Evolutionary conservation across 805 yeast genomes (phyloP).

Genomic region (Blastobotrys parvus): DNA sequence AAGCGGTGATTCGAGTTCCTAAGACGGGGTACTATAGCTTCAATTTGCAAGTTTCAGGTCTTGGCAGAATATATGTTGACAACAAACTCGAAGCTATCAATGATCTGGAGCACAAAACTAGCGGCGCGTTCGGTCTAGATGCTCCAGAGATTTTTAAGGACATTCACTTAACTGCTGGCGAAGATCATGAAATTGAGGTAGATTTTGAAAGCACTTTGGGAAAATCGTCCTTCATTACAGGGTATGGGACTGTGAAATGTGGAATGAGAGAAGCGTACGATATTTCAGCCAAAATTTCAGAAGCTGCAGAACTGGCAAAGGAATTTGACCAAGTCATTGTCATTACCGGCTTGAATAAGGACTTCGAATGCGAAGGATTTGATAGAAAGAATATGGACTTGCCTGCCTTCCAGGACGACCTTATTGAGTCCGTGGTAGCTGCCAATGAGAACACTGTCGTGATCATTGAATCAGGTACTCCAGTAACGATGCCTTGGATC

Average conservation of each 20-base stretch:
- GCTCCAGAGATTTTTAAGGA: constrained; percentile 37
- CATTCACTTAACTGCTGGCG: constrained; percentile 43
- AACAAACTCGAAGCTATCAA: constrained; percentile 46
- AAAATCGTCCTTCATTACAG: constrained; percentile 14
- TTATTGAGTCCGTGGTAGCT: constrained; percentile 35
- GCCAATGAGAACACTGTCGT: constrained; percentile 44
- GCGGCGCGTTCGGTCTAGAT: constrained; percentile 36
- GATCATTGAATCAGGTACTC: constrained; percentile 52
- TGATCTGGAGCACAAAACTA: constrained; percentile 40
- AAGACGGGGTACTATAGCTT: constrained; percentile 39
- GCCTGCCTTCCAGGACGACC: constrained; percentile 39
- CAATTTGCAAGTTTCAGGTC: constrained; percentile 43
- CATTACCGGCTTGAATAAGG: constrained; percentile 41
- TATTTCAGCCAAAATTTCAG: constrained; percentile 29
- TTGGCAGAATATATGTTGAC: constrained; percentile 45
- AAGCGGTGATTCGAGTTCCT: constrained; percentile 37
- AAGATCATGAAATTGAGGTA: constrained; percentile 47
- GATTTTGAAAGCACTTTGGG: constrained; percentile 36
- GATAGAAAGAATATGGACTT: constrained; percentile 43
- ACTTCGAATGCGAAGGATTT: constrained; percentile 52
- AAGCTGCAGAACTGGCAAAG: constrained; percentile 27
- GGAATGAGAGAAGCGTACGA: constrained; percentile 3
- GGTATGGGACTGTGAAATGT: constrained; percentile 34
- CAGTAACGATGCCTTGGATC: constrained; percentile 50
- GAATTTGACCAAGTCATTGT: constrained; percentile 42